Base-by-base conservation (phyloP, 345 rosid species). In the Syzygium jambos region DNA sequence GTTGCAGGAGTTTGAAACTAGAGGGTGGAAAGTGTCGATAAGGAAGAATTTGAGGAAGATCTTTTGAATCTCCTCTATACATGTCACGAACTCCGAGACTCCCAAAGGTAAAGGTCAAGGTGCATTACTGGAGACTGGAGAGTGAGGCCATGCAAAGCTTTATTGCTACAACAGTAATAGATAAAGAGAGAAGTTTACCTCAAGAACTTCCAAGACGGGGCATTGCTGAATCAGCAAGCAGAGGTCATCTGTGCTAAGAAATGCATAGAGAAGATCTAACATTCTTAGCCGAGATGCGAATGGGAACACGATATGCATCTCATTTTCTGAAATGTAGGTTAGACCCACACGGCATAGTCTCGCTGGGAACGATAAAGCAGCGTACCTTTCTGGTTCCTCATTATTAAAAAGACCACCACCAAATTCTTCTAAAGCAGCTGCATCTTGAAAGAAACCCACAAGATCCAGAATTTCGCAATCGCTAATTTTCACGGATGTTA, bases 171-270 rank as follows among this genome's bases (percentile, higher is more conserved):
- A 73, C 49, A 73, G 82, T 19, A 73, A 73, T 19, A 19, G 82
- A 82, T 56, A 34, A 51, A 87, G 78, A 55, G 51, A 87, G 38
- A 63, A 7, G 77, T 85, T 38, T 93, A 97, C 99, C 99, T 98
- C 99, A 11, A 98, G 97, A 92, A 95, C 93, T 93, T 98, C 99
- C 87, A 98, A 89, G 92, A 95, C 94, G 89, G 96, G 95, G 90
- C 99, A 98, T 89, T 84, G 91, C 88, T 94, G 95, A 90, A 98
- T 94, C 87, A 98, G 92, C 49, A 87, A 65, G 86, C 99, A 98
- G 87, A 95, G 98, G 91, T 95, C 99, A 59, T 95, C 98, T 3
- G 96, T 93, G 90, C 92, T 95, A 8, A 96, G 96, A 85, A 98
- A 91, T 9, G 97, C 95, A 89, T 94, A 96, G 73, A 96, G 96